Evolutionary conservation across 1,284 basidiomycete genomes (phyloP).

Genomic region (Cutaneotrichosporon mucoides): DNA sequence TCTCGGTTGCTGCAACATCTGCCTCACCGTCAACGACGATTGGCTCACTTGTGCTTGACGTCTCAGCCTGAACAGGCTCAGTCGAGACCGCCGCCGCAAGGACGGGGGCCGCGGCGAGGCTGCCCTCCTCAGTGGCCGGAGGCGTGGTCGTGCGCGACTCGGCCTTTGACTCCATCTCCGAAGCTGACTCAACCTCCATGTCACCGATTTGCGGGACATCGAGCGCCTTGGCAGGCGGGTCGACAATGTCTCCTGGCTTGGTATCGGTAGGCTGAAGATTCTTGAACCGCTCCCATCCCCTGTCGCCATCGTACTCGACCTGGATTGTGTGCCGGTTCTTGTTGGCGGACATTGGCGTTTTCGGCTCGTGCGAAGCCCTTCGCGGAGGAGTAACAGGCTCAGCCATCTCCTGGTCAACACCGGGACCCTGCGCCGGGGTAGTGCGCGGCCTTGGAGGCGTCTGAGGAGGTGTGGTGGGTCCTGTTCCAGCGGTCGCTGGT

Average conservation of each 20-base stretch:
- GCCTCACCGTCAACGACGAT: background rate
- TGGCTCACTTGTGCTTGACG: background rate
- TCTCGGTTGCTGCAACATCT: no score
- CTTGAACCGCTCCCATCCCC: slow-evolving; percentile 10
- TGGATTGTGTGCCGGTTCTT: slow-evolving; percentile 79
- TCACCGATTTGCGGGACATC: slow-evolving; percentile 14
- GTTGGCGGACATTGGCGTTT: slow-evolving; percentile 40
- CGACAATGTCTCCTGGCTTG: slow-evolving; percentile 1
- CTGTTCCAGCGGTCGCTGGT: no score
- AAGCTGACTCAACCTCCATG: slow-evolving; percentile 19
- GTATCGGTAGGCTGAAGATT: background rate
- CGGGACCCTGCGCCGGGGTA: background rate
- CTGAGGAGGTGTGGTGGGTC: background rate
- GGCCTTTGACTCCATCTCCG: slow-evolving; percentile 8
- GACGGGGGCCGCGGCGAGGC: background rate
- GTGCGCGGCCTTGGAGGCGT: slow-evolving; percentile 2
- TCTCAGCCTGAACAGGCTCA: background rate
- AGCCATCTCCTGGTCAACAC: background rate
- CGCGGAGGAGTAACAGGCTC: slow-evolving; percentile 4
- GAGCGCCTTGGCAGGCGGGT: slow-evolving; percentile 2
- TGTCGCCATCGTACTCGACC: slow-evolving; percentile 68
- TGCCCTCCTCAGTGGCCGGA: background rate
- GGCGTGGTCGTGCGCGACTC: background rate
- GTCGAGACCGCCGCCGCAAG: background rate
- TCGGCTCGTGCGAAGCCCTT: background rate